These are phyloP conservation scores for Platismatia glauca DNA, from an alignment of 495 filamentous ascomycete genomes.

Conservation along the genomic window DNA sequence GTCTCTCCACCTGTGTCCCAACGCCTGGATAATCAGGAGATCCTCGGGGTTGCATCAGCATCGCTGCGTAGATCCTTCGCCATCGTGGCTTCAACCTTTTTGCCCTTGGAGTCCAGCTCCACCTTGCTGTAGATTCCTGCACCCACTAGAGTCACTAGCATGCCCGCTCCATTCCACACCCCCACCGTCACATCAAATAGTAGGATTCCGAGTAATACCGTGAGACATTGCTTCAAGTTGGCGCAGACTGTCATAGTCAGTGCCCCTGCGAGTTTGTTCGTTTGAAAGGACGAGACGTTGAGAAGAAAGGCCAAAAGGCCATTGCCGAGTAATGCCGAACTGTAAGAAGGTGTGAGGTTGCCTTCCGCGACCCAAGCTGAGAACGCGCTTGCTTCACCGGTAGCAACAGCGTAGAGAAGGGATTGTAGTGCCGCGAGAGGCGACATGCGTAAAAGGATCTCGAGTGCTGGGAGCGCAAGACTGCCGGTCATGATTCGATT, in stretches of 20 bases:
- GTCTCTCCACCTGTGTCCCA: no score
- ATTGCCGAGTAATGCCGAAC: conserved; percentile 35
- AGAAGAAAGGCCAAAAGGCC: conserved; percentile 44
- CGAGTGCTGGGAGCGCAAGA: conserved; percentile 42
- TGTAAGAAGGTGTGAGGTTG: conserved; percentile 10
- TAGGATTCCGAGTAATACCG: conserved; percentile 44
- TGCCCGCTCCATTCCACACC: conserved; percentile 30
- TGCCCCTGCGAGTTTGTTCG: conserved; percentile 49
- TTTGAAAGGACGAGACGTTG: conserved; percentile 46
- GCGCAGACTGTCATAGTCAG: conserved; percentile 50
- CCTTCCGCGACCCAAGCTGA: conserved; percentile 12
- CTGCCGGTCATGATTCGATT: conserved; percentile 48
- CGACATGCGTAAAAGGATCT: conserved; percentile 47
- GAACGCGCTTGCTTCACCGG: conserved; percentile 33
- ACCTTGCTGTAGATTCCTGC: conserved; percentile 20
- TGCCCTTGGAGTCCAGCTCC: conserved; percentile 16
- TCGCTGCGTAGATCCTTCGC: conserved; percentile 9
- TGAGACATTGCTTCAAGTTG: conserved; percentile 51
- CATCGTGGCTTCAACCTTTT: conserved; percentile 3
- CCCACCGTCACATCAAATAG: conserved; percentile 44
- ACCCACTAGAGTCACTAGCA: conserved; percentile 16
- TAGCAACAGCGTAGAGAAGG: conserved; percentile 38
- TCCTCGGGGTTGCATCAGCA: neutral
- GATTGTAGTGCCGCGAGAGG: conserved; percentile 46
- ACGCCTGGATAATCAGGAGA: neutral